Conservation (phyloP, 371 early-diverging fungal species). For the Rhizopus delemar region DNA sequence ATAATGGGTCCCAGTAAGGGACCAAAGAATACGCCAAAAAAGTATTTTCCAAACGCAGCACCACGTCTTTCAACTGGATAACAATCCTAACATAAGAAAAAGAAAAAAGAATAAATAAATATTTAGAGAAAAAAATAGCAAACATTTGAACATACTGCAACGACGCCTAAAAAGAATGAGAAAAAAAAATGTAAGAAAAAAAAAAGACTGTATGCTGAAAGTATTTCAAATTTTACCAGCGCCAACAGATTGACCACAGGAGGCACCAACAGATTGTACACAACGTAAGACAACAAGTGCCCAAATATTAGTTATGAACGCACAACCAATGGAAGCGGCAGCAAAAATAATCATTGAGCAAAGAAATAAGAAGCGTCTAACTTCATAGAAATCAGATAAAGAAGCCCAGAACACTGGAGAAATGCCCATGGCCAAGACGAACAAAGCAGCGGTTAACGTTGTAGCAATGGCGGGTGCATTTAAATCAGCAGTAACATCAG, state of each 20-base stretch:
- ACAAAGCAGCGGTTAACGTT: slow-evolving; percentile 58
- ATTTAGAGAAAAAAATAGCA: background rate
- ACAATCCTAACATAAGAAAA: slow-evolving; percentile 15
- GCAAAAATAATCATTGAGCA: slow-evolving; percentile 59
- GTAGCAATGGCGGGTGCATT: slow-evolving; percentile 50
- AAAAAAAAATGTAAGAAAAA: slow-evolving; percentile 41
- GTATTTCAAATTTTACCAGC: slow-evolving; percentile 37
- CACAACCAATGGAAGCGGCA: slow-evolving; percentile 68
- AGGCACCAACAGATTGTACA: slow-evolving; percentile 72
- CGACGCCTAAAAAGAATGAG: slow-evolving; percentile 23
- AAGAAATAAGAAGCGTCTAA: slow-evolving; percentile 62
- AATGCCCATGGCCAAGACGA: slow-evolving; percentile 60
- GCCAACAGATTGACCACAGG: slow-evolving; percentile 66
- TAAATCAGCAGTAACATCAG: slow-evolving; percentile 48
- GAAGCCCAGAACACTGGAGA: slow-evolving; percentile 69
- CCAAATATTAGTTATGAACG: slow-evolving; percentile 58
- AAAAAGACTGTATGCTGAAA: slow-evolving; percentile 5
- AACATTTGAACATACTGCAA: slow-evolving; percentile 11
- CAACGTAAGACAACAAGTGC: slow-evolving; percentile 65
- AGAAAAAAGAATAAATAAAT: no score
- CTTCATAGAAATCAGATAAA: slow-evolving; percentile 60
- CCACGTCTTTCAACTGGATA: slow-evolving; percentile 36
- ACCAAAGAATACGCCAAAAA: slow-evolving; percentile 52
- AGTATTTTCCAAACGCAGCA: slow-evolving; percentile 45
- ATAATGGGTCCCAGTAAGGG: slow-evolving; percentile 24